phyloP scores from a whole-genome alignment of 371 early-diverging fungal species.

The Chytridium lagenaria region DNA sequence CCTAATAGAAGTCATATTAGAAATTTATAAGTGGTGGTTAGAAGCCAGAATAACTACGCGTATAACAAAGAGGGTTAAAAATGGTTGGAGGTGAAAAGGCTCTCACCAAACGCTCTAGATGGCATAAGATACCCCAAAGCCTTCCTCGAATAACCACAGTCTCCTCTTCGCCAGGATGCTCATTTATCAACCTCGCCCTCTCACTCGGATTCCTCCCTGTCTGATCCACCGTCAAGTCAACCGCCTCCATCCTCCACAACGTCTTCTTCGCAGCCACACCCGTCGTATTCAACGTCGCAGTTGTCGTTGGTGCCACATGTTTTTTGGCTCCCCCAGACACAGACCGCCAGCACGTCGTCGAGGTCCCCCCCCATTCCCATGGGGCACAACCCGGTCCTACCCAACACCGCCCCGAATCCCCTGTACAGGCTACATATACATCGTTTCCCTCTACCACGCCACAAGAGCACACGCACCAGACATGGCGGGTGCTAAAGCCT shows the following conservation, averaged over 20 bases:
- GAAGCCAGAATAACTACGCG: neutral
- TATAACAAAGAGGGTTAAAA: too few species aligned
- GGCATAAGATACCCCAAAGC: conserved; percentile 81
- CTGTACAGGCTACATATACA: conserved; percentile 80
- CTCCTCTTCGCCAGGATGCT: conserved; percentile 80
- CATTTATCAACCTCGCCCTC: conserved; percentile 64
- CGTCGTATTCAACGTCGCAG: neutral
- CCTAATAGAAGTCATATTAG: conserved; percentile 20
- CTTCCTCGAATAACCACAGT: conserved; percentile 70
- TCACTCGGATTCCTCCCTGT: conserved; percentile 74
- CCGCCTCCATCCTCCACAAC: conserved; percentile 55
- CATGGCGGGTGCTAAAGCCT: conserved; percentile 54
- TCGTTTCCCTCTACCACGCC: conserved; percentile 72
- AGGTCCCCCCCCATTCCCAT: conserved; percentile 1
- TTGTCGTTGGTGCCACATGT: too few species aligned
- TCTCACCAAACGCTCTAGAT: conserved; percentile 77
- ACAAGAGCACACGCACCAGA: conserved; percentile 81
- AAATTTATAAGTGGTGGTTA: neutral
- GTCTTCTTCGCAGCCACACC: neutral
- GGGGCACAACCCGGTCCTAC: conserved; percentile 37
- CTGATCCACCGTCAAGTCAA: conserved; percentile 75
- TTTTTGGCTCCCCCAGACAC: too few species aligned
- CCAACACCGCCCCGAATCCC: conserved; percentile 75
- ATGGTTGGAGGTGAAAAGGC: too few species aligned
- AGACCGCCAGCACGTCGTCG: neutral